A percentile compares a stretch with the other conserved stretches of the same genome.
Conservation (phyloP, 257 asterid species). For the Fraxinus anomala region DNA sequence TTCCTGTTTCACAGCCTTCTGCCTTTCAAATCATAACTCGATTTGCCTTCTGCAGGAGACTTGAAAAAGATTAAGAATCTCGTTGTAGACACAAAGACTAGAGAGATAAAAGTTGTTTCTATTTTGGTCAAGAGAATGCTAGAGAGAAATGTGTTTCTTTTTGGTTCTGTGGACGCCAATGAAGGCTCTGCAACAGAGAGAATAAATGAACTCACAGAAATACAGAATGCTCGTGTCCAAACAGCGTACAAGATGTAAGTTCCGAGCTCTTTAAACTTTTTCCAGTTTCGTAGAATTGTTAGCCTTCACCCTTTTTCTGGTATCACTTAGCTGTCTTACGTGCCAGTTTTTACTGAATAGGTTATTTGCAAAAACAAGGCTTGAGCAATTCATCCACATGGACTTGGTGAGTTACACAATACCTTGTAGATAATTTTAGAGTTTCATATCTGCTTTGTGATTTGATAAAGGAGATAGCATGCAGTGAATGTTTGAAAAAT, state of each 20-base stretch:
- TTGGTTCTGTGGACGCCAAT: constrained; percentile 64
- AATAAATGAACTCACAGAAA: constrained; percentile 62
- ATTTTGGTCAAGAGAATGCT: constrained; percentile 68
- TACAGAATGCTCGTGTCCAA: constrained; percentile 65
- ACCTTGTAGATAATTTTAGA: not conserved
- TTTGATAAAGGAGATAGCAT: not conserved
- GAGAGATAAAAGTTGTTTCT: constrained; percentile 48
- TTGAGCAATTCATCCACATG: constrained; percentile 76
- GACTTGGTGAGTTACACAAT: constrained; percentile 64
- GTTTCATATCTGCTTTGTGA: not conserved
- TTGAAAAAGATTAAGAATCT: constrained; percentile 58
- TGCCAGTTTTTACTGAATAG: constrained; percentile 40
- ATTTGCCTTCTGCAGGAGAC: constrained; percentile 50
- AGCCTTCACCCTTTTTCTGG: not conserved
- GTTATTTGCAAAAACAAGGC: constrained; percentile 61
- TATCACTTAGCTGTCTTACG: constrained; percentile 25
- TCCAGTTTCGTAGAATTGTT: not conserved
- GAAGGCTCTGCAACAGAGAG: constrained; percentile 70
- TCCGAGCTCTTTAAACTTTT: constrained; percentile 13
- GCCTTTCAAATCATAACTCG: constrained; percentile 12
- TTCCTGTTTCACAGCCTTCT: not conserved
- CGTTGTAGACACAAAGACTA: constrained; percentile 56
- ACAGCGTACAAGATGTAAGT: constrained; percentile 64
- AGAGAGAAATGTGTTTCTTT: constrained; percentile 69
- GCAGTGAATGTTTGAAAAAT: not conserved